phyloP scores from a whole-genome alignment of 108 stramenopile species.

The Cyclostephanos tholiformis region DNA sequence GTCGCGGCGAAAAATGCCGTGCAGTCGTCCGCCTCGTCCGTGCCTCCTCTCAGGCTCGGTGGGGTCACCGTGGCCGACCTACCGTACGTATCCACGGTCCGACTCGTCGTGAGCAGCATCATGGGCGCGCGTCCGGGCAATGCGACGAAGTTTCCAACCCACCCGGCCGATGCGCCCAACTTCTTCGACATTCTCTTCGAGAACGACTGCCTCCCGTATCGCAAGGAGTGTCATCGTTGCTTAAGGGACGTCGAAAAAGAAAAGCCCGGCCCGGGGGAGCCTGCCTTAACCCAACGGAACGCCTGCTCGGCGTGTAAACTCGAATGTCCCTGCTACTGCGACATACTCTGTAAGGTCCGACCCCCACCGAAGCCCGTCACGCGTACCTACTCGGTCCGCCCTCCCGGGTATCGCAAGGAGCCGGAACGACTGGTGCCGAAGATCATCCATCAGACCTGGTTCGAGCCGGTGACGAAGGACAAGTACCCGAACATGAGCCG shows the following conservation, averaged over 20 bases:
- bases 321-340: conserved; percentile 56
- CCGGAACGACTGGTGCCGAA: conserved; percentile 70
- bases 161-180: conserved; percentile 47
- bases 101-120: conserved; percentile 30
- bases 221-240: conserved; percentile 47
- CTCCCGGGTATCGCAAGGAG: conserved; percentile 64
- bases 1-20: neutral
- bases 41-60: conserved; percentile 18
- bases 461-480: conserved; percentile 28
- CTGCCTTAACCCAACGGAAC: conserved; percentile 7
- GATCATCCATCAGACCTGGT: conserved; percentile 84
- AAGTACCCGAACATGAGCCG: conserved; percentile 34
- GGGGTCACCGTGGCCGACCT: conserved; percentile 31
- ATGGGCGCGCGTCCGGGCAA: neutral
- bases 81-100: conserved; percentile 51
- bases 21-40: neutral
- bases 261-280: conserved; percentile 5
- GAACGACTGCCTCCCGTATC: conserved; percentile 52
- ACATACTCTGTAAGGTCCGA: conserved; percentile 49
- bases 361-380: conserved; percentile 46
- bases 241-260: conserved; percentile 48
- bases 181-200: conserved; percentile 58
- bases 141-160: conserved; percentile 11
- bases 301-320: conserved; percentile 39
- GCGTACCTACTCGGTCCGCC: conserved; percentile 32